Base-by-base conservation (phyloP, 306 rosid genomes). In the Lagenaria siceraria region DNA sequence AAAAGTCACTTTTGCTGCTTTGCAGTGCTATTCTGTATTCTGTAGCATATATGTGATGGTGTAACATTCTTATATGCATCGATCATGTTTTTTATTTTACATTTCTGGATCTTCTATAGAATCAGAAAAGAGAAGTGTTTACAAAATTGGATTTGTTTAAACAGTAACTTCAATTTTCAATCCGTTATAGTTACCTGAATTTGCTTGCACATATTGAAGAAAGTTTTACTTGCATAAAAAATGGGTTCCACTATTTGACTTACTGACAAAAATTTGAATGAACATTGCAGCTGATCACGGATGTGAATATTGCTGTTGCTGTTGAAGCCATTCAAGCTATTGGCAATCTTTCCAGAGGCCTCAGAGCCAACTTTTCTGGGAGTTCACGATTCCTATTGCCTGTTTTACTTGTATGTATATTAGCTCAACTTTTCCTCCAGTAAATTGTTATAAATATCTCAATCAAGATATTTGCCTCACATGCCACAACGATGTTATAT, bases 311-410 rank as follows among this genome's bases (percentile, higher is more conserved):
- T 53, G 99, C 99, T 73, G 99, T 96, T 82, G 98, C 99, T 69
- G 98, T 96, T 86, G 99, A 96, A 86, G 97, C 99, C 60, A 77
- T 96, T 80, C 99, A 92, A 91, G 99, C 99, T 80, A 78, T 96
- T 81, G 97, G 99, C 81, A 96, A 92, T 81, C 98, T 96, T 85
- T 95, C 98, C 73, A 84, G 89, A 77, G 99, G 99, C 59, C 84
- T 96, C 77, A 87, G 99, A 78, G 88, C 92, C 48, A 82, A 96
- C 79, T 96, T 96, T 85, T 92, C 99, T 77, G 96, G 86, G 10
- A 92, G 99, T 86, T 96, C 97, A 60, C 97, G 99, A 71, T 96
- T 96, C 78, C 55, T 96, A 81, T 86, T 96, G 88, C 98, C 99
- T 69, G 87, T 91, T 78, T 86, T 96, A 79, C 99, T 96, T 84